Conservation (phyloP, 345 rosid genomes). For the Gossypium longicalyx region DNA sequence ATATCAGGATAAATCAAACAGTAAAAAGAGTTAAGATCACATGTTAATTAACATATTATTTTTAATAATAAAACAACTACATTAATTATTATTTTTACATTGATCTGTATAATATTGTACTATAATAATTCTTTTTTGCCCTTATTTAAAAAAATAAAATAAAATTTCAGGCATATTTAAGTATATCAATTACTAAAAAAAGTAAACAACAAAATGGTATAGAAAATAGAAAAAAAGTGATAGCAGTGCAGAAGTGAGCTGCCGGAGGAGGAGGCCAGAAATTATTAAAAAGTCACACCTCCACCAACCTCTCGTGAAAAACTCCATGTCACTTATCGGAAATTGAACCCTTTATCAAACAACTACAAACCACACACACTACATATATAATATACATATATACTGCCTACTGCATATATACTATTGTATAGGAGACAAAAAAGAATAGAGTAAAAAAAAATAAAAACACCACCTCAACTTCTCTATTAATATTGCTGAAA, state of each 20-base stretch:
- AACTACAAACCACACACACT: slow-evolving; percentile 12
- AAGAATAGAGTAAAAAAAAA: background rate
- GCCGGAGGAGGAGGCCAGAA: slow-evolving; percentile 10
- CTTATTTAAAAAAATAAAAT: too few relatives aligned
- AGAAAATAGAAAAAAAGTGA: too few relatives aligned
- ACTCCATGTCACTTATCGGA: slow-evolving; percentile 15
- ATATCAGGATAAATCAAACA: too few relatives aligned
- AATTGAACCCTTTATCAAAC: slow-evolving; percentile 25
- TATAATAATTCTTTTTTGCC: too few relatives aligned
- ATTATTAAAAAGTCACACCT: background rate
- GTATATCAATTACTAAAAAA: too few relatives aligned
- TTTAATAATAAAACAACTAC: too few relatives aligned
- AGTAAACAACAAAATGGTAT: too few relatives aligned
- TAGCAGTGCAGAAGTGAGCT: background rate
- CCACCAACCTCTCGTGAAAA: slow-evolving; percentile 8
- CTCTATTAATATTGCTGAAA: slow-evolving; percentile 31
- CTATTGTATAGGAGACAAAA: background rate
- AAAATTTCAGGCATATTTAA: too few relatives aligned
- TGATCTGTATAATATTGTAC: too few relatives aligned
- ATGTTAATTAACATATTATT: too few relatives aligned
- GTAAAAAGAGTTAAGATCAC: too few relatives aligned
- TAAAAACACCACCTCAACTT: slow-evolving; percentile 11
- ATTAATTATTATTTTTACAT: too few relatives aligned
- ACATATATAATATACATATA: background rate
- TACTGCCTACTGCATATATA: background rate